Conservation (phyloP, 768 basidiomycete species). For the Boletus insuetus region DNA sequence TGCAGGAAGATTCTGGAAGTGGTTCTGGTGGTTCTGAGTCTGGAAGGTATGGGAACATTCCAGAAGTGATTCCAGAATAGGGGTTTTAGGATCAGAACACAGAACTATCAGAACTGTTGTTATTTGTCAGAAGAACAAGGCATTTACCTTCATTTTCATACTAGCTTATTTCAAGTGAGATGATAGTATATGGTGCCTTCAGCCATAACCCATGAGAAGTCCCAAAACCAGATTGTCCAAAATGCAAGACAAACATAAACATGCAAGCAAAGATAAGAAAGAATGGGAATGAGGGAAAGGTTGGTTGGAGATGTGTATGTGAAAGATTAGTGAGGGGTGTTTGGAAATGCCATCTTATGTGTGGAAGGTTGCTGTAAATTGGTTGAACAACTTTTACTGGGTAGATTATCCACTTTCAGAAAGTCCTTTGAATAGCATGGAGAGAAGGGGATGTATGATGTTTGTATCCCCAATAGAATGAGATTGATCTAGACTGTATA, state of each 20-base stretch:
- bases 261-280: background rate
- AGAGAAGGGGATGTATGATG: too few species aligned
- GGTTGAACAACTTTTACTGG: background rate
- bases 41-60: too few species aligned
- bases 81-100: too few species aligned
- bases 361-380: background rate
- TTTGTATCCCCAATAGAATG: too few species aligned
- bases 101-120: too few species aligned
- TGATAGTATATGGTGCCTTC: background rate
- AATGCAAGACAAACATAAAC: background rate
- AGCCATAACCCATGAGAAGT: constrained; percentile 2
- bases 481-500: too few species aligned
- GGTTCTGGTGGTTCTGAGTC: too few species aligned
- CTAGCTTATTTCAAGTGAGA: too few species aligned
- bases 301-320: background rate
- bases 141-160: background rate
- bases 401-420: background rate
- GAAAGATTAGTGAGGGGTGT: background rate
- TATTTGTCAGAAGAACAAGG: too few species aligned
- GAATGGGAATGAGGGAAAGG: background rate
- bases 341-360: background rate
- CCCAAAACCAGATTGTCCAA: background rate
- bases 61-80: too few species aligned
- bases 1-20: too few species aligned
- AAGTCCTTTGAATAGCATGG: background rate